Percentiles rank a stretch among this genome's conserved stretches.
These are phyloP conservation scores for Penicillium capsulatum DNA, from an alignment of 2,329 filamentous ascomycete species.

Conservation along the genomic window DNA sequence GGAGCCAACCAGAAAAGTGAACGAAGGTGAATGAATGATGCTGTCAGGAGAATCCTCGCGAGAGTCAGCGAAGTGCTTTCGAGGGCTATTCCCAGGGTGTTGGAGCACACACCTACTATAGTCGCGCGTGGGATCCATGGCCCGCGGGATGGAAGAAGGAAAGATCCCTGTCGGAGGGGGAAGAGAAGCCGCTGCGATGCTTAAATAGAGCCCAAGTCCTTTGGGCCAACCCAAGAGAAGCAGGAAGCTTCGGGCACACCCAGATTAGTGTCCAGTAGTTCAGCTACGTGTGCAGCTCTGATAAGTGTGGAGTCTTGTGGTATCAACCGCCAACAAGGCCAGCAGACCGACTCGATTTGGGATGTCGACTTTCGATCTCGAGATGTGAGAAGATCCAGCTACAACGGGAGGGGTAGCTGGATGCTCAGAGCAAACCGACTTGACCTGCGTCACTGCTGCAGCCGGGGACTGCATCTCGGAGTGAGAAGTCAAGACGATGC, in stretches of 20 bases:
- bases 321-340: conserved; percentile 12
- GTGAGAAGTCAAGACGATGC: no score
- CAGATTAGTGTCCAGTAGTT: conserved; percentile 20
- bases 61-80: conserved; percentile 4
- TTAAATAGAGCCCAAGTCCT: conserved; percentile 5
- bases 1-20: conserved; percentile 46
- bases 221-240: no score
- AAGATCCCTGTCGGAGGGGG: neutral
- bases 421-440: no score
- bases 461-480: neutral
- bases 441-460: neutral
- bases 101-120: conserved; percentile 33
- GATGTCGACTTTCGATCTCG: neutral
- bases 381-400: no score
- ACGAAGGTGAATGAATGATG: conserved; percentile 43
- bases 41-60: conserved; percentile 24
- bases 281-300: conserved; percentile 36
- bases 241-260: conserved; percentile 6
- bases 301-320: conserved; percentile 23
- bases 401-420: neutral
- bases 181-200: neutral
- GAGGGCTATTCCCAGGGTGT: neutral
- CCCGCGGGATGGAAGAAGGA: conserved; percentile 1
- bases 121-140: conserved; percentile 30
- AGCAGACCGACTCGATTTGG: conserved; percentile 13